Evolutionary conservation across 805 yeast genomes (phyloP).

Genomic region (Blastobotrys mokoenaii): DNA sequence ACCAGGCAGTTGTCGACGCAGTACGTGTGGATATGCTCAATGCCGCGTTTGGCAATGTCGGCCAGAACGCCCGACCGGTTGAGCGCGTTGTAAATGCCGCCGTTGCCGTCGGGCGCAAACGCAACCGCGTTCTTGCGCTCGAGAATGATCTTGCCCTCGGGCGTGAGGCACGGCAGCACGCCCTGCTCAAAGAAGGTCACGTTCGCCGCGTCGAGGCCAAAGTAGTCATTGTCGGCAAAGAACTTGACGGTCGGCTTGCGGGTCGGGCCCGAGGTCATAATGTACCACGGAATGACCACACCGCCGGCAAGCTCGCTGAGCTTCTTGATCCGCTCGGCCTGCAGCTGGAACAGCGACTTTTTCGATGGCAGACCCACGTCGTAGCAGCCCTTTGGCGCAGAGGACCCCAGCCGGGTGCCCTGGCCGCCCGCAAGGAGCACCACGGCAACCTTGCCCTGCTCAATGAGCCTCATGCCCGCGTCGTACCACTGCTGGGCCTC

Average conservation of each 20-base stretch:
- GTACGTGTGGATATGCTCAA: constrained; percentile 90
- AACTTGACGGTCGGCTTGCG: constrained; percentile 63
- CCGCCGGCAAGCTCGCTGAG: constrained; percentile 48
- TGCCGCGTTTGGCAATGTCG: constrained; percentile 59
- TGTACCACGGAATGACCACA: constrained; percentile 65
- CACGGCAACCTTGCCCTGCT: constrained; percentile 72
- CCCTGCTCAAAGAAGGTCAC: constrained; percentile 89
- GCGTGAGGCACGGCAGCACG: constrained; percentile 78
- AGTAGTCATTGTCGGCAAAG: constrained; percentile 52
- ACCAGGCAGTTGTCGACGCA: constrained; percentile 94
- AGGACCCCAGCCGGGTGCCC: constrained; percentile 89
- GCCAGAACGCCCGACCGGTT: constrained; percentile 51
- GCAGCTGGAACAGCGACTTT: constrained; percentile 82
- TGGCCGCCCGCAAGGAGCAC: constrained; percentile 97
- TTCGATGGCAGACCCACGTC: constrained; percentile 77
- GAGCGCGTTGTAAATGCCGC: constrained; percentile 88
- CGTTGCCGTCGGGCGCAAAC: constrained; percentile 96
- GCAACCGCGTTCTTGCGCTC: constrained; percentile 49
- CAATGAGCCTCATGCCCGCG: constrained; percentile 61
- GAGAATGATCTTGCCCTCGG: constrained; percentile 65
- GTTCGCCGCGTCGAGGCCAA: constrained; percentile 58
- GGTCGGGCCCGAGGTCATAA: constrained; percentile 93
- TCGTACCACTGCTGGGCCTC: constrained; percentile 36
- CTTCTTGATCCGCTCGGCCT: constrained; percentile 72
- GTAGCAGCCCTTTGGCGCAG: constrained; percentile 89